Percentiles rank a stretch among this genome's conserved stretches.
phyloP scores from a whole-genome alignment of 2,329 filamentous ascomycete genomes.

The Neofusicoccum sp. region DNA sequence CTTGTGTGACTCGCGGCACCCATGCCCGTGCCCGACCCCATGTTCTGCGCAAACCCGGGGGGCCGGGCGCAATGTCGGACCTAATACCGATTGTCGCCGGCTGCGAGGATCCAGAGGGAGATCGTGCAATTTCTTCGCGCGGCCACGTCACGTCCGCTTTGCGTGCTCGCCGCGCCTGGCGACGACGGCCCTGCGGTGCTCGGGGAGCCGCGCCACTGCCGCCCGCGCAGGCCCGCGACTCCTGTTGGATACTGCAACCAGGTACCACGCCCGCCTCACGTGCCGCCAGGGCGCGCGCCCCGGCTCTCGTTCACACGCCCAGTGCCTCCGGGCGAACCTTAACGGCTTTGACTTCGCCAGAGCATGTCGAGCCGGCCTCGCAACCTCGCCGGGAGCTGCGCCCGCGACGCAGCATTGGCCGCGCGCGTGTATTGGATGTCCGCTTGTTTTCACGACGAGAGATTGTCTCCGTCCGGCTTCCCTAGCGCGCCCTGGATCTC shows the following conservation, averaged over 20 bases:
- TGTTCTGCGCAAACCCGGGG: conserved; percentile 3
- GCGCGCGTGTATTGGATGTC: background rate
- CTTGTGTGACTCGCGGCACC: conserved; percentile 10
- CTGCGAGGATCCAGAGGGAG: background rate
- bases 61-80: conserved; percentile 7
- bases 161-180: conserved; percentile 1
- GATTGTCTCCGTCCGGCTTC: too few relatives aligned
- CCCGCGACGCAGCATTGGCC: background rate
- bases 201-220: conserved; percentile 1
- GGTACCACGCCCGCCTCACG: background rate
- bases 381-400: background rate
- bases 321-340: conserved; percentile 1
- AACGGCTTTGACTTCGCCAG: background rate
- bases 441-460: background rate
- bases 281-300: background rate
- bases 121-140: conserved; percentile 9
- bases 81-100: conserved; percentile 9
- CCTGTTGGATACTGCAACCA: too few relatives aligned
- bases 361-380: background rate
- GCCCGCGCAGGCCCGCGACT: background rate
- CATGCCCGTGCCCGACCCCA: background rate
- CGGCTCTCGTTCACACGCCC: background rate
- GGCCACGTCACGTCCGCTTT: conserved; percentile 8
- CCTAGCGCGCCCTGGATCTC: too few relatives aligned
- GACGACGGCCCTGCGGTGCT: background rate